A percentile compares a stretch with the other conserved stretches of the same genome.
These are phyloP conservation scores for Lichtheimia hyalospora DNA, from an alignment of 371 early-diverging fungal species.

Conservation along the genomic window DNA sequence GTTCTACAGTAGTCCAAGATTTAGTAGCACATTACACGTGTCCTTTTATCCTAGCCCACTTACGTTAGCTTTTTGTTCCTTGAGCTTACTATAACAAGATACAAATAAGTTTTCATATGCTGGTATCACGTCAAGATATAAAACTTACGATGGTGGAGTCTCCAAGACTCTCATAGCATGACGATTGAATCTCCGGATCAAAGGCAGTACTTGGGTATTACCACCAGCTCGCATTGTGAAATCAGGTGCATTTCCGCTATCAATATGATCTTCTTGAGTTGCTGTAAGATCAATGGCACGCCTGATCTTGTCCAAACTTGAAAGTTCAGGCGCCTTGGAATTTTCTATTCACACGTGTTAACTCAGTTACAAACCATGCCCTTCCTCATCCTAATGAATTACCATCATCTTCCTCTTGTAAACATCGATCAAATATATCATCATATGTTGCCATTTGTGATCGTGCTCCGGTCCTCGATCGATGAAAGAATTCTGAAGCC, in stretches of 20 bases:
- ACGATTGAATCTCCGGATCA: constrained; percentile 88
- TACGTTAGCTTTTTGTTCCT: constrained; percentile 4
- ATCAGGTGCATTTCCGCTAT: constrained; percentile 83
- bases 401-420: constrained; percentile 81
- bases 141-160: constrained; percentile 34
- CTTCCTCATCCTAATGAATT: background rate
- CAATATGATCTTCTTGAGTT: constrained; percentile 79
- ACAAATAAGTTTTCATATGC: no score
- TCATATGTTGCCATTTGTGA: constrained; percentile 67
- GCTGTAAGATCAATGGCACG: constrained; percentile 77
- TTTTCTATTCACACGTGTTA: constrained; percentile 25
- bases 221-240: constrained; percentile 85
- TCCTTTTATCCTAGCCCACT: no score
- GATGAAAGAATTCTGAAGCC: constrained; percentile 85
- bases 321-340: constrained; percentile 48
- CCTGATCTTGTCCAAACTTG: constrained; percentile 59
- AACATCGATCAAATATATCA: constrained; percentile 81
- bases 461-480: constrained; percentile 66
- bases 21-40: no score
- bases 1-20: background rate
- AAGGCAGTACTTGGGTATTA: constrained; percentile 65
- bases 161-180: constrained; percentile 86
- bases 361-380: background rate
- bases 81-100: background rate
- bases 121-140: background rate